These are phyloP conservation scores for Stemphylium lycopersici DNA, from an alignment of 2,329 filamentous ascomycete genomes.

Conservation along the genomic window DNA sequence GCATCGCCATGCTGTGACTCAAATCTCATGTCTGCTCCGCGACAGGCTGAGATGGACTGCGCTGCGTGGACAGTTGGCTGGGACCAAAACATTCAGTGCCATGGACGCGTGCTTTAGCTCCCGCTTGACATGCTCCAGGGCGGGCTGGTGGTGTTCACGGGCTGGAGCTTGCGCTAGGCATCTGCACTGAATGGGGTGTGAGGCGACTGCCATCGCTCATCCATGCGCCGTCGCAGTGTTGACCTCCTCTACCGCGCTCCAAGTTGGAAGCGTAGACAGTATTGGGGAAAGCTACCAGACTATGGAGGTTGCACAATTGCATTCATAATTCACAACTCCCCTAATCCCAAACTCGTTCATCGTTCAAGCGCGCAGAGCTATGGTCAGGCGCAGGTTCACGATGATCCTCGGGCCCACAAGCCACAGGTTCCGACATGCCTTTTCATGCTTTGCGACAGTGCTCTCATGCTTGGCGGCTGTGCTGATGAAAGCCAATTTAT, in stretches of 20 bases:
- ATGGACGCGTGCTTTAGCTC: slow-evolving; percentile 23
- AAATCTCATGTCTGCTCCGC: no score
- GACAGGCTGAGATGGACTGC: background rate
- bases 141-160: slow-evolving; percentile 4
- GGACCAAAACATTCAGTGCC: background rate
- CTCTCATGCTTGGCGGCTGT: no score
- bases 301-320: background rate
- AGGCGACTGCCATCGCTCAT: no score
- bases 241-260: no score
- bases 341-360: background rate
- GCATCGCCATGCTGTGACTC: slow-evolving; percentile 8
- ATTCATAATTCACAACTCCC: no score
- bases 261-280: no score
- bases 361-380: background rate
- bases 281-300: no score
- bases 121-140: slow-evolving; percentile 1
- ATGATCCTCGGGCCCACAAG: slow-evolving; percentile 3
- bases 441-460: background rate
- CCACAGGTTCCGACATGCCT: background rate
- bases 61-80: background rate
- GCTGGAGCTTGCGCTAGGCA: slow-evolving; percentile 5
- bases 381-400: slow-evolving; percentile 1
- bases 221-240: no score
- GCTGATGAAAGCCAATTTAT: background rate
- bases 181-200: no score